phyloP scores from a whole-genome alignment of 352 stramenopile genomes.

The Aphanomyces cochlioides region DNA sequence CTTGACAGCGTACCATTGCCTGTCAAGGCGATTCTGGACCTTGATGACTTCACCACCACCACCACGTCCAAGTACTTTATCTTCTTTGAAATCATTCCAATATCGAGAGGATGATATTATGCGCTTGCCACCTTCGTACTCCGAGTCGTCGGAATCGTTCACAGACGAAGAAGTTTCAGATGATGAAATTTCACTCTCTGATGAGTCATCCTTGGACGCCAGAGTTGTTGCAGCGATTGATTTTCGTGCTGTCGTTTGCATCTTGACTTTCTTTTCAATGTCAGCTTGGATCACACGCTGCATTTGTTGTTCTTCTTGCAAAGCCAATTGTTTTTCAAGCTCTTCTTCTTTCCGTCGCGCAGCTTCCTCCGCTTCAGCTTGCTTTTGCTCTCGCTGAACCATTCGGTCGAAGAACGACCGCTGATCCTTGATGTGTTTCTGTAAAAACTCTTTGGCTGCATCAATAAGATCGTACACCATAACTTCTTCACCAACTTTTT shows the following conservation, averaged over 20 bases:
- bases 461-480: slow-evolving; percentile 82
- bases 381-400: slow-evolving; percentile 73
- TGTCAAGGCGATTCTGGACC: slow-evolving; percentile 73
- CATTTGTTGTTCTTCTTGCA: slow-evolving; percentile 69
- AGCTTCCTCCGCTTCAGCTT: slow-evolving; percentile 52
- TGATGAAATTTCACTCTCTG: background rate
- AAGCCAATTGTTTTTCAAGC: slow-evolving; percentile 57
- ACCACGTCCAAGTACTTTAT: slow-evolving; percentile 73
- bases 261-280: slow-evolving; percentile 51
- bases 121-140: slow-evolving; percentile 18
- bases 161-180: background rate
- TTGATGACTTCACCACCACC: slow-evolving; percentile 83
- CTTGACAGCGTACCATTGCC: slow-evolving; percentile 83
- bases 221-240: slow-evolving; percentile 26
- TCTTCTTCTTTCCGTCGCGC: slow-evolving; percentile 47
- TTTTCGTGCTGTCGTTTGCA: slow-evolving; percentile 48
- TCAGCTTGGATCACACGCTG: slow-evolving; percentile 75
- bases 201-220: slow-evolving; percentile 1
- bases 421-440: slow-evolving; percentile 77
- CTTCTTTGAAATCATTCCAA: slow-evolving; percentile 81
- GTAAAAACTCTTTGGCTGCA: slow-evolving; percentile 75
- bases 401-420: slow-evolving; percentile 87
- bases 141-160: slow-evolving; percentile 34
- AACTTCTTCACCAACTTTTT: slow-evolving; percentile 53
- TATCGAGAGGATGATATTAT: slow-evolving; percentile 59